These are phyloP conservation scores for Saccharum officinarum DNA, from an alignment of 176 grass and related monocot genomes.

Conservation along the genomic window DNA sequence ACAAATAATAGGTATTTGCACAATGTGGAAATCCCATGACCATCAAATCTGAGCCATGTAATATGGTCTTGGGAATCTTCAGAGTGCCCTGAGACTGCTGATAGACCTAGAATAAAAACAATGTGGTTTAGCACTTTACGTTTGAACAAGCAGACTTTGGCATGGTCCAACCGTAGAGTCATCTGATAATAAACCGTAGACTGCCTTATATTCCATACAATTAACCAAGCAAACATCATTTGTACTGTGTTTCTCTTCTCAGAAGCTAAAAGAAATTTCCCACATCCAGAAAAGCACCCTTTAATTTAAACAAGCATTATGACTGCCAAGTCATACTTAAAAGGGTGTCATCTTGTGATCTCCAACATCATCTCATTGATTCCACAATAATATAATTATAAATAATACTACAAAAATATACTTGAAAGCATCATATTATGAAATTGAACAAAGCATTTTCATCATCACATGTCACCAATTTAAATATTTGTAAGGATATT, in stretches of 20 bases:
- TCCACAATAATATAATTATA: background rate
- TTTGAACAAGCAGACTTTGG: background rate
- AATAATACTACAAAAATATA: background rate
- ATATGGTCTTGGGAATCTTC: slow-evolving; percentile 67
- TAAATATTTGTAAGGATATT: slow-evolving; percentile 17
- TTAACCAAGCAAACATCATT: background rate
- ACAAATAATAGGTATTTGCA: slow-evolving; percentile 82
- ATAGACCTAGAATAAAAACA: slow-evolving; percentile 68
- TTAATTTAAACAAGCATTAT: background rate
- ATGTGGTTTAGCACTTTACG: slow-evolving; percentile 19
- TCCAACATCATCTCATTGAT: background rate
- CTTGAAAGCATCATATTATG: background rate
- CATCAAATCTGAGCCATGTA: slow-evolving; percentile 73
- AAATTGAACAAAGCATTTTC: slow-evolving; percentile 9
- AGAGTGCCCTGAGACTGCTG: slow-evolving; percentile 67
- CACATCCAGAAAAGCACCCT: background rate
- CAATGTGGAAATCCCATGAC: slow-evolving; percentile 93
- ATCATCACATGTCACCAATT: background rate
- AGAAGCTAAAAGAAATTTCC: background rate
- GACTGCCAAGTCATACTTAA: background rate
- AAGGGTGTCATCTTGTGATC: background rate
- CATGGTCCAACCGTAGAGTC: background rate
- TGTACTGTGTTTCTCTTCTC: background rate
- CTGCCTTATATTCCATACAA: background rate
- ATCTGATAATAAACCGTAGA: background rate